Evolutionary conservation across 441 rosid species (phyloP).

Genomic region (Capsella rubella): DNA sequence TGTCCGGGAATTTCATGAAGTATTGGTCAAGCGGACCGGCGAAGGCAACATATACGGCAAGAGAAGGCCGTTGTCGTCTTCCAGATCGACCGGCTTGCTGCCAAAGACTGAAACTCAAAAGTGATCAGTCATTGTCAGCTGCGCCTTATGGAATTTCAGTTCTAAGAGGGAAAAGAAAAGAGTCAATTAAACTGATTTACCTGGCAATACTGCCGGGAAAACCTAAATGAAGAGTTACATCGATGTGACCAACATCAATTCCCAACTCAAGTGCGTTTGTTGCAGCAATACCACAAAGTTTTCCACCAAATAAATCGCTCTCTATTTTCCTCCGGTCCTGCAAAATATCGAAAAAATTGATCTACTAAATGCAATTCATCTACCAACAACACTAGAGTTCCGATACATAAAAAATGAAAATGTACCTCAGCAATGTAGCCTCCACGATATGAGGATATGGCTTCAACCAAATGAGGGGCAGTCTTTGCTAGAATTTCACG

Average conservation of each 20-base stretch:
- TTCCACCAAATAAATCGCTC: slow-evolving; percentile 80
- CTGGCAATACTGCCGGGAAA: slow-evolving; percentile 98
- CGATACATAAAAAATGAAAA: not conserved
- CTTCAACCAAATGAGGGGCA: slow-evolving; percentile 74
- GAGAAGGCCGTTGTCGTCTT: slow-evolving; percentile 85
- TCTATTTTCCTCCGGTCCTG: slow-evolving; percentile 94
- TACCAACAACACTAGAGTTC: slow-evolving; percentile 24
- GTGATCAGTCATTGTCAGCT: slow-evolving; percentile 23
- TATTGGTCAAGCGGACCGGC: slow-evolving; percentile 90
- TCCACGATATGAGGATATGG: slow-evolving; percentile 86
- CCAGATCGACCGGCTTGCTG: slow-evolving; percentile 99
- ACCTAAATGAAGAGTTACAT: slow-evolving; percentile 93
- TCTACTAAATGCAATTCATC: slow-evolving; percentile 21
- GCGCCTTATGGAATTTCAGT: slow-evolving; percentile 12
- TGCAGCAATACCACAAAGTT: slow-evolving; percentile 90
- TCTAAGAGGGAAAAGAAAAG: slow-evolving; percentile 12
- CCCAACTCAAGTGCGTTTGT: slow-evolving; percentile 99
- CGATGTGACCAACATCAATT: slow-evolving; percentile 95
- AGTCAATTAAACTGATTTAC: slow-evolving; percentile 50
- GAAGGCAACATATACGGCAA: slow-evolving; percentile 89
- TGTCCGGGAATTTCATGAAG: slow-evolving; percentile 85
- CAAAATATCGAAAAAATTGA: slow-evolving; percentile 22
- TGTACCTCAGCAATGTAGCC: slow-evolving; percentile 87
- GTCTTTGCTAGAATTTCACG: slow-evolving; percentile 83
- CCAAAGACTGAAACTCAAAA: slow-evolving; percentile 72